Evolutionary conservation across 441 rosid genomes (phyloP).

Genomic region (Daphne laureola): DNA sequence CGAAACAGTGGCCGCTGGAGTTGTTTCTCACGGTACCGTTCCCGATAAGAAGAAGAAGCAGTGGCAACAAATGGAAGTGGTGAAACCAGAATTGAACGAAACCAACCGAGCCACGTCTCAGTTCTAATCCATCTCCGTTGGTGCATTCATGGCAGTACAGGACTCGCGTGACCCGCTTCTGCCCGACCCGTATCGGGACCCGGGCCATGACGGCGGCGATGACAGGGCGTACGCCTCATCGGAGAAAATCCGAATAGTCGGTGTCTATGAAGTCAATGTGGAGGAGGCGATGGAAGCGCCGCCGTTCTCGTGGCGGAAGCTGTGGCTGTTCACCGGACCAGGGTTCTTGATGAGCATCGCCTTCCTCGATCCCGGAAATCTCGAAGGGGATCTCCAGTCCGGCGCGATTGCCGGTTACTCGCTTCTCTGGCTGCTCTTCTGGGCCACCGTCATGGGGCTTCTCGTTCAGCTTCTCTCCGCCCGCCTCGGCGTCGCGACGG

Average conservation of each 20-base stretch:
- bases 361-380: conserved; percentile 84
- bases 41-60: background rate
- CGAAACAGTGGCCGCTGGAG: too few relatives aligned
- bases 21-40: too few relatives aligned
- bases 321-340: conserved; percentile 89
- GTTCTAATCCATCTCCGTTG: too few relatives aligned
- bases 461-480: conserved; percentile 81
- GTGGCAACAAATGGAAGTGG: background rate
- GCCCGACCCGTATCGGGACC: conserved; percentile 9
- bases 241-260: conserved; percentile 59
- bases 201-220: conserved; percentile 17
- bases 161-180: conserved; percentile 36
- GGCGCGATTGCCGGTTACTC: conserved; percentile 95
- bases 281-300: conserved; percentile 34
- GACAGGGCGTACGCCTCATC: conserved; percentile 50
- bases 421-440: conserved; percentile 69
- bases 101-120: too few relatives aligned
- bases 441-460: conserved; percentile 91
- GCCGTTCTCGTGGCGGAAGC: conserved; percentile 82
- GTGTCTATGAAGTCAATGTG: conserved; percentile 32
- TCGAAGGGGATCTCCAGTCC: conserved; percentile 90
- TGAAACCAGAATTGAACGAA: background rate
- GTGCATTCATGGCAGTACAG: conserved; percentile 22
- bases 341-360: conserved; percentile 92
- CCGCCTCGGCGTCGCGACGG: conserved; percentile 82